phyloP scores from a whole-genome alignment of 257 asterid species.

The Petunia secreta region DNA sequence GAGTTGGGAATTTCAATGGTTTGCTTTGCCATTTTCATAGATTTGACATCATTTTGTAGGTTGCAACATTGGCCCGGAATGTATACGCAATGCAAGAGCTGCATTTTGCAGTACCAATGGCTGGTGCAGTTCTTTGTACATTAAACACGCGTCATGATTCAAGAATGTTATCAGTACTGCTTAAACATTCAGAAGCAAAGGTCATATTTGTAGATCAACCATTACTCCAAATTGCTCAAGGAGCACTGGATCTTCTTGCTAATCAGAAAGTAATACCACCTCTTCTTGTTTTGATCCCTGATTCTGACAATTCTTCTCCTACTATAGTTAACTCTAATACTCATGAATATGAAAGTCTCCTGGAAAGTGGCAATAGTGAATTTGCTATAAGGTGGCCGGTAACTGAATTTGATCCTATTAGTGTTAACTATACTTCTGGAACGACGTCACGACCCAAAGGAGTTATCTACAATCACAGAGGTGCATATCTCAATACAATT shows the following conservation, averaged over 20 bases:
- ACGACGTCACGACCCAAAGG: slow-evolving; percentile 50
- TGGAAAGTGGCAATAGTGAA: slow-evolving; percentile 29
- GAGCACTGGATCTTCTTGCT: slow-evolving; percentile 34
- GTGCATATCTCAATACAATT: slow-evolving; percentile 46
- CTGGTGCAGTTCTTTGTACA: slow-evolving; percentile 46
- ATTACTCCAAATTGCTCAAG: slow-evolving; percentile 36
- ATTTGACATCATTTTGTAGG: slow-evolving; percentile 28
- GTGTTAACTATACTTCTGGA: slow-evolving; percentile 47
- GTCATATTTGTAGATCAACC: slow-evolving; percentile 43
- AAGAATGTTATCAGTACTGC: slow-evolving; percentile 39
- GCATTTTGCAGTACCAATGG: slow-evolving; percentile 54
- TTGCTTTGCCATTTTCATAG: background rate
- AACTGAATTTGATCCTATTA: slow-evolving; percentile 44
- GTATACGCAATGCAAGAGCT: slow-evolving; percentile 50
- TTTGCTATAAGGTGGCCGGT: slow-evolving; percentile 40
- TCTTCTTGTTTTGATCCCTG: slow-evolving; percentile 32
- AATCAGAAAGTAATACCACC: slow-evolving; percentile 29
- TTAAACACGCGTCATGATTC: slow-evolving; percentile 45
- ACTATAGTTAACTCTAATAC: background rate
- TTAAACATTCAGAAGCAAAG: slow-evolving; percentile 47
- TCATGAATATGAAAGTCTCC: slow-evolving; percentile 38
- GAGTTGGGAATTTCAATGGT: background rate
- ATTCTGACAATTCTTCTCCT: slow-evolving; percentile 22
- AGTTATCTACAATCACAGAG: slow-evolving; percentile 46
- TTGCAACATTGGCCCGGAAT: slow-evolving; percentile 47